These are phyloP conservation scores for Botryotinia calthae DNA, from an alignment of 2,329 filamentous ascomycete species.

Conservation along the genomic window DNA sequence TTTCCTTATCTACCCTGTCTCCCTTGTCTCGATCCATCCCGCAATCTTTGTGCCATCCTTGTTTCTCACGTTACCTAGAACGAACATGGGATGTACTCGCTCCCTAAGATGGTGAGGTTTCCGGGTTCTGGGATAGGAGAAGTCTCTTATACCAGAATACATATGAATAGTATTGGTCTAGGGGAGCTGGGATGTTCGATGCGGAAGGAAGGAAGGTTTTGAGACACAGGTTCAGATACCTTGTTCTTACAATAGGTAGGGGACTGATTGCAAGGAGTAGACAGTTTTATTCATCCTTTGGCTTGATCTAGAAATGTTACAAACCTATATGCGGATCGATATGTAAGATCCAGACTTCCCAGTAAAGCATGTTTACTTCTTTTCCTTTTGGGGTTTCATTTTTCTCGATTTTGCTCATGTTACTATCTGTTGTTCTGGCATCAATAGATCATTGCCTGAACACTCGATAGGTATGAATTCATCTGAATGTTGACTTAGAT, in stretches of 20 bases:
- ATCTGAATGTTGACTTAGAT: slow-evolving; percentile 6
- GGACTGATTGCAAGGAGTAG: not conserved
- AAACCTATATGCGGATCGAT: slow-evolving; percentile 16
- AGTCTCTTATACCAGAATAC: not conserved
- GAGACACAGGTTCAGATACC: not conserved
- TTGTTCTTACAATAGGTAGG: not conserved
- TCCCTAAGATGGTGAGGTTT: not conserved
- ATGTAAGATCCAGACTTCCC: slow-evolving; percentile 14
- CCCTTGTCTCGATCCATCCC: not conserved
- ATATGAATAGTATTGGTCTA: not conserved
- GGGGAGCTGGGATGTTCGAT: slow-evolving; percentile 4
- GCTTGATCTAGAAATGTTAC: slow-evolving; percentile 5
- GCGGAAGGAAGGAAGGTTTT: not conserved
- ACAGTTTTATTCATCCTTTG: not conserved
- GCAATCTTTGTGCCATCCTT: slow-evolving; percentile 8
- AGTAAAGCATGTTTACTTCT: slow-evolving; percentile 1
- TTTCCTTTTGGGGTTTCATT: not conserved
- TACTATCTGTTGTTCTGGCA: slow-evolving; percentile 1
- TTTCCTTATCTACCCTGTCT: not conserved
- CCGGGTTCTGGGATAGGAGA: not conserved
- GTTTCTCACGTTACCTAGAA: not conserved
- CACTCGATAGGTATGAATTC: not conserved
- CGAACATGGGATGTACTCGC: not conserved
- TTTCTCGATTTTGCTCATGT: not conserved
- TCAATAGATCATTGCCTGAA: not conserved